Base-by-base conservation (phyloP, 768 basidiomycete genomes). In the Leucosporidium yakuticum region DNA sequence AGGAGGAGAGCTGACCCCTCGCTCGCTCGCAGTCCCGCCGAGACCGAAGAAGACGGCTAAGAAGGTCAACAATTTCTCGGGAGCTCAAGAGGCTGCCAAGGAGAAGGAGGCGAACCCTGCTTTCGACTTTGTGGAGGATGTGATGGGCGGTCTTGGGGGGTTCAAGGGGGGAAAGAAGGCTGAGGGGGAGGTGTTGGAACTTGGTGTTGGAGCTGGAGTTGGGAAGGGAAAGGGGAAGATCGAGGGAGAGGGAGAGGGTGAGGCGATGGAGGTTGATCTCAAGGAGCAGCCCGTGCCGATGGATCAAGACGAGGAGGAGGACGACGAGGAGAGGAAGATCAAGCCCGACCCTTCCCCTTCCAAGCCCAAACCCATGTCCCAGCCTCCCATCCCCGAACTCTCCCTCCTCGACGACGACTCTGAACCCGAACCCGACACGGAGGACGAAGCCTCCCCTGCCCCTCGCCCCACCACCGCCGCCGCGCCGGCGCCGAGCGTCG, bases 321-420 rank as follows among this genome's bases (percentile, higher is more conserved):
- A 34, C 39, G 47, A 49, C 60, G 48, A 25, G 6, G 3, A 14
- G 7, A 9, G 1, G 63, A 58, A 12, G 36, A 44, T 19, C 7
- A 32, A n/a, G 27, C 23, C 27, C 47, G 58, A 51, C 25, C n/a
- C 19, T 14, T 29, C n/a, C 48, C 17, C 17, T 36, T 15, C 19
- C 11, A 29, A 51, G 7, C 34, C 20, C 29, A 63, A 55, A n/a
- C n/a, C n/a, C n/a, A n/a, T n/a, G n/a, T n/a, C n/a, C n/a, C n/a
- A n/a, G 62, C 53, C 31, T n/a, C 39, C 7, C 27, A 57, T 34
- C 34, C 76, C 76, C 51, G 77, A 78, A 55, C 76, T 71, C 23
- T 55, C 76, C 9, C 75, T 78, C 60, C 66, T 87, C 63, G 87
- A 89, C 49, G 82, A 81, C 61, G 81, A 82, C 51, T 78, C 79